A percentile compares a stretch with the other conserved stretches of the same genome.
Conservation (phyloP, 2,329 filamentous ascomycete species). For the Pyrenochaeta sp. region DNA sequence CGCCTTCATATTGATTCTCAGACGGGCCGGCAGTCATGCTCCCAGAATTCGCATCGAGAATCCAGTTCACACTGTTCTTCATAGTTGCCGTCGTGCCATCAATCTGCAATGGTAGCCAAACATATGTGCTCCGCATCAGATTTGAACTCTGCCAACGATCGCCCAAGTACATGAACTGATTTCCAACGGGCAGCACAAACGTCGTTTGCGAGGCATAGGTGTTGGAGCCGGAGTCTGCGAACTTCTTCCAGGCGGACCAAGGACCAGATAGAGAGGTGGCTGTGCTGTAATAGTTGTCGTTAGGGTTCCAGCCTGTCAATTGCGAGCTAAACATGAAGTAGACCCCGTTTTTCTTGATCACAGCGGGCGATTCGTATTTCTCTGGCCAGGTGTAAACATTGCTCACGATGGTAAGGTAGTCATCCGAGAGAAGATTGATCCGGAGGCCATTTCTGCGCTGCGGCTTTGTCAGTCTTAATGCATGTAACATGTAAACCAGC, state of each 20-base stretch:
- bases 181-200: conserved; percentile 62
- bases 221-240: conserved; percentile 64
- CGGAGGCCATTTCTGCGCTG: conserved; percentile 66
- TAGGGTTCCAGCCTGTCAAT: conserved; percentile 62
- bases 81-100: conserved; percentile 60
- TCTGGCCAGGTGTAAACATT: conserved; percentile 63
- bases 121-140: conserved; percentile 67
- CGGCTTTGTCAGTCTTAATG: conserved; percentile 4
- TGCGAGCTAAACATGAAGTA: conserved; percentile 73
- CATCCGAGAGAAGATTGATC: conserved; percentile 64
- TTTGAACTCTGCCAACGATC: conserved; percentile 72
- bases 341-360: conserved; percentile 66
- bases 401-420: conserved; percentile 63
- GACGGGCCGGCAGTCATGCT: conserved; percentile 55
- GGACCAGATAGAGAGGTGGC: conserved; percentile 65
- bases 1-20: conserved; percentile 63
- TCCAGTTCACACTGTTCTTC: conserved; percentile 65
- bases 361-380: conserved; percentile 68
- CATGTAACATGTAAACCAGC: background rate
- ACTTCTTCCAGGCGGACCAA: conserved; percentile 69
- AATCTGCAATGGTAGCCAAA: conserved; percentile 70
- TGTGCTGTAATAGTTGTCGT: conserved; percentile 71
- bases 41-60: conserved; percentile 56
- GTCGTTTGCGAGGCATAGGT: conserved; percentile 70
- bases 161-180: conserved; percentile 67